Base-by-base conservation (phyloP, 805 yeast genomes). In the Ogataea siamensis region DNA sequence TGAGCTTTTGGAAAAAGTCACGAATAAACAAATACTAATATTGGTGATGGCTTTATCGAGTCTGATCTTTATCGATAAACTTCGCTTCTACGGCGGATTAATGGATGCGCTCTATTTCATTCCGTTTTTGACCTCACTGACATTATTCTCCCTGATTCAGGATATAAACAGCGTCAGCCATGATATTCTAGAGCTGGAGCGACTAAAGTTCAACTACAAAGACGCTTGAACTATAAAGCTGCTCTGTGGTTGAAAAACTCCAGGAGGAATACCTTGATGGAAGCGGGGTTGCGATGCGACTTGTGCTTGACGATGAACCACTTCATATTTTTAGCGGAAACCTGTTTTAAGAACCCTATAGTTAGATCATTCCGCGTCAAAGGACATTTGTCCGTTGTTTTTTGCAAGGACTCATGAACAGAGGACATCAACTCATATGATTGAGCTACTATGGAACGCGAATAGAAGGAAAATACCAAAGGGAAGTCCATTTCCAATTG, bases 161-260 rank as follows among this genome's bases (percentile, higher is more conserved):
- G 59, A 57, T 32, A 39, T 50, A 7, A 39, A 46, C 1, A 34
- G 35, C 3, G 20, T 62, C 12, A 45, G 39, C n/a, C 26, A 34
- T 3, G 51, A 50, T 13, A 43, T 62, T 11, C 16, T 34, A 1
- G 21, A 49, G 11, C 42, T 62, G 23, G 54, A 55, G 20, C 46
- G 34, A 18, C 16, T 53, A 30, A 57, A 45, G 34, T 61, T 62
- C 39, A 29, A 53, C 35, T 60, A 58, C n/a, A 22, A 22, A 22
- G 25, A 22, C 12, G 25, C 25, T 11, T 22, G 13, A 22, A 22
- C 6, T 3, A 27, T 37, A 61, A 58, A 36, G 59, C 54, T 19
- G 67, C 63, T 17, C 61, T 51, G 29, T 37, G 32, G 31, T 42
- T 43, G 46, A 50, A 46, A 36, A 48, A 56, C 22, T 50, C 49